Conservation (phyloP, 306 rosid species). For the Neltuma alba region DNA sequence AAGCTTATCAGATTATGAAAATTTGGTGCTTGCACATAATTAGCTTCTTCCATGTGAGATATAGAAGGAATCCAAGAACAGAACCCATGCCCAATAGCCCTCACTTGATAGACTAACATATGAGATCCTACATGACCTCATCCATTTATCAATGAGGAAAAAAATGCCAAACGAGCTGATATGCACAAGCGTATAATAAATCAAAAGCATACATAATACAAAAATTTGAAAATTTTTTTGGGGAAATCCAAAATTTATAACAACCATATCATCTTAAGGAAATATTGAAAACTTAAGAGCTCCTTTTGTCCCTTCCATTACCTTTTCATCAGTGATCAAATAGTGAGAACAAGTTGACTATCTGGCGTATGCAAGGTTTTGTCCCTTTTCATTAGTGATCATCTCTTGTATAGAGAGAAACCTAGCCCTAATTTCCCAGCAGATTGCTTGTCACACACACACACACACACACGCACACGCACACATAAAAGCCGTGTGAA, state of each 20-base stretch:
- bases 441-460: too few species aligned
- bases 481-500: background rate
- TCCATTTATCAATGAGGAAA: background rate
- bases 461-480: too few species aligned
- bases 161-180: background rate
- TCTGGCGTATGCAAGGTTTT: too few species aligned
- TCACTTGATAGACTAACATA: background rate
- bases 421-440: background rate
- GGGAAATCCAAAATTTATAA: too few species aligned
- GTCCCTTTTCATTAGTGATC: too few species aligned
- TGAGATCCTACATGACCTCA: background rate
- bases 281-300: background rate
- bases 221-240: too few species aligned
- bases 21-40: constrained; percentile 27
- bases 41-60: background rate
- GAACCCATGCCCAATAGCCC: background rate
- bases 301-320: background rate
- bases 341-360: background rate
- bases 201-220: background rate
- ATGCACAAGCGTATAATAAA: too few species aligned
- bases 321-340: background rate
- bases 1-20: constrained; percentile 44
- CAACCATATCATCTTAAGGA: too few species aligned
- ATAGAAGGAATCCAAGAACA: background rate
- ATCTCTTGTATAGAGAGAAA: too few species aligned